Percentiles rank a stretch among this genome's conserved stretches.
Conservation (phyloP, 495 filamentous ascomycete genomes). For the Geoglossum glabrum region DNA sequence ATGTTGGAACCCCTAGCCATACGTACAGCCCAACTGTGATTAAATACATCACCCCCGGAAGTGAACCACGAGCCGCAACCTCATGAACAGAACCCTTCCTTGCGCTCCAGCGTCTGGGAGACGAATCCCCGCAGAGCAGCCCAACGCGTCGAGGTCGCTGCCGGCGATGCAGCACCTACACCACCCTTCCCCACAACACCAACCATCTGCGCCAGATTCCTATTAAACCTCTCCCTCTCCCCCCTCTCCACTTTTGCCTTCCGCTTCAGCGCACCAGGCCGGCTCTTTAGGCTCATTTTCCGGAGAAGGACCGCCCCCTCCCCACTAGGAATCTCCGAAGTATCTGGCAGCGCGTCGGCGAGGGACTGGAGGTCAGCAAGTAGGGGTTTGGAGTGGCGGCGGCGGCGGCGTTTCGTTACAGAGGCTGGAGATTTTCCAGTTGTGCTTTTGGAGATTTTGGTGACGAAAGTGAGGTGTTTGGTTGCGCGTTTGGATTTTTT, state of each 20-base stretch:
- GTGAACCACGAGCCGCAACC: too few relatives aligned
- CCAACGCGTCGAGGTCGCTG: slow-evolving; percentile 38
- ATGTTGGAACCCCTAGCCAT: too few relatives aligned
- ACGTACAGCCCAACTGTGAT: too few relatives aligned
- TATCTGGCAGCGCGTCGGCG: slow-evolving; percentile 57
- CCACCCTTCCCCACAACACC: slow-evolving; percentile 24
- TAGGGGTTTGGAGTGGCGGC: slow-evolving; percentile 57
- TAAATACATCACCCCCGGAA: too few relatives aligned
- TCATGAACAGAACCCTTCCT: too few relatives aligned
- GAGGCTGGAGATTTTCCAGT: too few relatives aligned
- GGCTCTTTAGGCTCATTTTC: slow-evolving; percentile 48
- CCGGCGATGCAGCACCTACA: slow-evolving; percentile 4
- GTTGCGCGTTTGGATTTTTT: too few relatives aligned
- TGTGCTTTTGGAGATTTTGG: slow-evolving; percentile 34
- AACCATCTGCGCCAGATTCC: slow-evolving; percentile 49
- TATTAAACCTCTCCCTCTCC: slow-evolving; percentile 66
- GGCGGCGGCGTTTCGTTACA: too few relatives aligned
- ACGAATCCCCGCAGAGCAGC: slow-evolving; percentile 50
- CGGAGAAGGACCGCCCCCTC: too few relatives aligned
- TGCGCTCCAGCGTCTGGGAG: slow-evolving; percentile 52
- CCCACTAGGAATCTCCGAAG: too few relatives aligned
- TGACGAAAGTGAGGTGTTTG: slow-evolving; percentile 56
- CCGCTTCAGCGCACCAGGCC: slow-evolving; percentile 63
- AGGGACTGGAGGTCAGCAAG: slow-evolving; percentile 57
- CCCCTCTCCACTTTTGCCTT: slow-evolving; percentile 56